Evolutionary conservation across 768 basidiomycete genomes (phyloP), one percentile per base, ranked within the genome.

Genomic region (Serendipita sp.): DNA sequence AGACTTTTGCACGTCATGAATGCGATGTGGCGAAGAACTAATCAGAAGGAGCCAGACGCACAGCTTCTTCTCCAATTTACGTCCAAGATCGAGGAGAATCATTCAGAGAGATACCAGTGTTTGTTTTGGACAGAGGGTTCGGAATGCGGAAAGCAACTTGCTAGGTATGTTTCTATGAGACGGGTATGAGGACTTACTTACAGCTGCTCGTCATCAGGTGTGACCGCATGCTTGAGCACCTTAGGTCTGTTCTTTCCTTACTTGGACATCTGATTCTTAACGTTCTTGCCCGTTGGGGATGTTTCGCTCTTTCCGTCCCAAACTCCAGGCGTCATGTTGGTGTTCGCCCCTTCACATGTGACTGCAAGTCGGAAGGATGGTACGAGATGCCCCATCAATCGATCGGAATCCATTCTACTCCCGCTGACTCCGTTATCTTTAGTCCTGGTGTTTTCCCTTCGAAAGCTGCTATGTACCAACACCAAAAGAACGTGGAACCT

Each of bases 391-490:
- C 40, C 13, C 40, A 40, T 5, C 40, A 40, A 1, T 50, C n/a
- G 29, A n/a, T 18, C 48, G 5, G 5, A 8, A 50, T 31, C 8
- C n/a, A n/a, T 2, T 13, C 13, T 5, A n/a, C n/a, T n/a, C n/a
- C 48, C n/a, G 48, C n/a, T 50, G 48, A 18, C n/a, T 50, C 8
- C 18, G n/a, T 50, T 8, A 31, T 50, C n/a, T 2, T n/a, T 60
- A 60, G 55, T 37, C 55, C 55, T 27, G 55, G 55, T 34, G 36
- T 60, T n/a, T 60, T 60, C 34, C 55, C 55, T 36, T 60, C 55
- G n/a, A 60, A 60, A 34, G 23, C 55, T 27, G 55, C 55, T n/a
- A 60, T 60, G 55, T 60, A 60, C 27, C 55, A 60, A 60, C 55
- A 60, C 36, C 55, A 60, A 34, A 60, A 60, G 55, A 60, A 60